Evolutionary conservation across 768 basidiomycete species (phyloP).

Genomic region (Collybia mongolica): DNA sequence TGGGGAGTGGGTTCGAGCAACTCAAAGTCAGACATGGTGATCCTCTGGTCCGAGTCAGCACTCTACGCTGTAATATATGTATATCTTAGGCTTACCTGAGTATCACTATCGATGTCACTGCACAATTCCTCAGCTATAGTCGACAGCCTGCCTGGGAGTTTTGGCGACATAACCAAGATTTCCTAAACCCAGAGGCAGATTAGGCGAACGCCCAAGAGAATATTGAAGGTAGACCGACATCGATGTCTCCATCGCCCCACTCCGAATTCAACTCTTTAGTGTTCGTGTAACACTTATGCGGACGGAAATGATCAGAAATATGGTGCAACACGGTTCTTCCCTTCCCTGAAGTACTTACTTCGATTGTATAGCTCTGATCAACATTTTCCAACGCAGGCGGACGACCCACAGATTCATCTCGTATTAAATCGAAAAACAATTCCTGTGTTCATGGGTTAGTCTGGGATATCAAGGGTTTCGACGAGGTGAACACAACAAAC

Average conservation of each 20-base stretch:
- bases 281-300: constrained; percentile 36
- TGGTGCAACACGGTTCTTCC: no score
- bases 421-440: constrained; percentile 29
- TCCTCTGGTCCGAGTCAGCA: constrained; percentile 12
- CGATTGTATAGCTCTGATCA: constrained; percentile 27
- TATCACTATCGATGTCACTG: constrained; percentile 14
- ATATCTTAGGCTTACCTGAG: constrained; percentile 13
- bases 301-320: neutral
- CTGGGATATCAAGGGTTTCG: neutral
- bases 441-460: constrained; percentile 17
- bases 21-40: constrained; percentile 32
- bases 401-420: constrained; percentile 8
- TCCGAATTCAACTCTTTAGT: constrained; percentile 39
- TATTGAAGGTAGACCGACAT: constrained; percentile 30
- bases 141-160: constrained; percentile 25
- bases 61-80: neutral
- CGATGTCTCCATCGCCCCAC: constrained; percentile 50
- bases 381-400: constrained; percentile 4
- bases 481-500: constrained; percentile 5
- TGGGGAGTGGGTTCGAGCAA: constrained; percentile 17
- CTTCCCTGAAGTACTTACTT: constrained; percentile 14
- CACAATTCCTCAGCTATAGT: constrained; percentile 30
- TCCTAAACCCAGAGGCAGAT: constrained; percentile 31
- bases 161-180: constrained; percentile 44
- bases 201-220: neutral